Evolutionary conservation across 768 basidiomycete species (phyloP).

Genomic region (Phanerochaete carnosa): DNA sequence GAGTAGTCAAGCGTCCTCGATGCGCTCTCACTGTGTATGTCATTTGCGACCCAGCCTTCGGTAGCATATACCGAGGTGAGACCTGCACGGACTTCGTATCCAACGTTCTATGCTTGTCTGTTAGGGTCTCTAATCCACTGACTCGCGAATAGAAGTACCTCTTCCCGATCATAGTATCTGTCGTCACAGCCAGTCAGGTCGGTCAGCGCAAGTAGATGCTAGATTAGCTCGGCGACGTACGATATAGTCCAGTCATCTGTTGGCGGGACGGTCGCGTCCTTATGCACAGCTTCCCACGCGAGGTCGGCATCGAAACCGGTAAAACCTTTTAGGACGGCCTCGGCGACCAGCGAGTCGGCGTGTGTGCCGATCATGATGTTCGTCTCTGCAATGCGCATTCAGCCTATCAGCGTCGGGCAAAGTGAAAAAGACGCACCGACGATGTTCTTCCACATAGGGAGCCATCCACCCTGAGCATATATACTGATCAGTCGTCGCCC

Average conservation of each 20-base stretch:
- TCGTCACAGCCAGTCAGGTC: not conserved
- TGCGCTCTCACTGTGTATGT: slow-evolving; percentile 75
- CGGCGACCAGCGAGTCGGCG: slow-evolving; percentile 72
- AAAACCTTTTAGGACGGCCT: slow-evolving; percentile 65
- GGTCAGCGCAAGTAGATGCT: not conserved
- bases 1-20: slow-evolving; percentile 79
- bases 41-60: slow-evolving; percentile 75
- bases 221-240: slow-evolving; percentile 34
- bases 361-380: slow-evolving; percentile 87
- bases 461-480: slow-evolving; percentile 59
- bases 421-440: slow-evolving; percentile 39
- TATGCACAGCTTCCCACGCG: slow-evolving; percentile 72
- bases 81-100: slow-evolving; percentile 81
- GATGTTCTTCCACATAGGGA: slow-evolving; percentile 91
- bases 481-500: not conserved
- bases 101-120: slow-evolving; percentile 46
- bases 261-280: slow-evolving; percentile 66
- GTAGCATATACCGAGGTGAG: slow-evolving; percentile 63
- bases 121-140: not conserved
- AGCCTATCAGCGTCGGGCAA: not conserved
- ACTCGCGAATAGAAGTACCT: slow-evolving; percentile 36
- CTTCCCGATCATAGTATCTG: slow-evolving; percentile 71
- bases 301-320: slow-evolving; percentile 56
- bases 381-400: slow-evolving; percentile 43
- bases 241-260: slow-evolving; percentile 46